Evolutionary conservation across 2,329 filamentous ascomycete genomes (phyloP), one percentile per base, ranked within the genome.

Genomic region (Amesomyces nigricolor): DNA sequence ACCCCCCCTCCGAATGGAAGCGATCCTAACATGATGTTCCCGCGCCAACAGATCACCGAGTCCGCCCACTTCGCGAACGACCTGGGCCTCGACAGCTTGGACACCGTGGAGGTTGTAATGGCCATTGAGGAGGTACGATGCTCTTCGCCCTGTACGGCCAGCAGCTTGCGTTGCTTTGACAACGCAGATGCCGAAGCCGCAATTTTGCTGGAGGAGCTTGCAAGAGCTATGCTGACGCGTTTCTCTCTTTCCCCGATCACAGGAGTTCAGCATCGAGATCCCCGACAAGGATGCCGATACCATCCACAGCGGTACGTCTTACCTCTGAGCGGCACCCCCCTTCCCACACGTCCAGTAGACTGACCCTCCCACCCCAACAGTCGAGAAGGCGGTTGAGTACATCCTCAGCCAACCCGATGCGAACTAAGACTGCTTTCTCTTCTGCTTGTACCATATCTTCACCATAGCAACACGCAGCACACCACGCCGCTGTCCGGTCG

Each of bases 21-120:
- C 16, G 44, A 43, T n/a, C 51, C 46, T 61, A 40, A 66, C 66
- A 49, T 35, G 39, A 17, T 14, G 29, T 45, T 32, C 54, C 29
- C 50, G 57, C 47, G 19, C 22, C 35, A 9, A 44, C 53, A 97
- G 92, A 89, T 99, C 72, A 89, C 85, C 68, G 76, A 83, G 61
- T 80, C 78, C 52, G 87, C 92, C 57, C 91, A 97, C 82, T 99
- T 99, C 77, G 82, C 90, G 71, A 97, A 96, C 74, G 92, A 99
- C 76, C 88, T 99, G 62, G 94, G 91, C 63, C 80, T 99, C 68
- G 94, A 99, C 79, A 95, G 88, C 77, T 83, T 99, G 74, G 94
- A 99, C 74, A 96, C 94, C 62, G 94, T 99, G 62, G 94, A 99
- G 81, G 94, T 99, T 64, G 94, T 99, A 67, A 99, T 99, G 94